phyloP scores from a whole-genome alignment of 2,329 filamentous ascomycete species.

The Cladosporium sp. region DNA sequence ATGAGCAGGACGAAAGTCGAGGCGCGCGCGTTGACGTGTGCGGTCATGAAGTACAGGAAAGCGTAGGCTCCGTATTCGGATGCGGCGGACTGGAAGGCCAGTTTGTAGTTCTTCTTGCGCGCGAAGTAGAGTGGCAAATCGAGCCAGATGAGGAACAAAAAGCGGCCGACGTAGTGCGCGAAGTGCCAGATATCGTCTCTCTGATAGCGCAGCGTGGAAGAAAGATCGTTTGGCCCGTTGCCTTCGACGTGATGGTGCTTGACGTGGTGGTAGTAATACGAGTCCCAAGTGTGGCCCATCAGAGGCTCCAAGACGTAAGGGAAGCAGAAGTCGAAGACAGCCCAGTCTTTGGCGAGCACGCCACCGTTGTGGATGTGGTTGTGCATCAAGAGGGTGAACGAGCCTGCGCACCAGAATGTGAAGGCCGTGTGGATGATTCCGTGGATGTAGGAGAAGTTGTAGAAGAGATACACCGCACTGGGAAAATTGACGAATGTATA shows the following conservation, averaged over 20 bases:
- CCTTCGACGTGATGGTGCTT: slow-evolving; percentile 82
- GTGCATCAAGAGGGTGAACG: slow-evolving; percentile 78
- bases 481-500: slow-evolving; percentile 68
- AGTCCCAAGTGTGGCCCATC: slow-evolving; percentile 82
- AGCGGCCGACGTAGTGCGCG: slow-evolving; percentile 67
- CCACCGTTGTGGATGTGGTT: slow-evolving; percentile 79
- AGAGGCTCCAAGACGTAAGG: slow-evolving; percentile 72
- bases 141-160: slow-evolving; percentile 69
- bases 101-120: slow-evolving; percentile 53
- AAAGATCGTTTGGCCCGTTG: slow-evolving; percentile 73
- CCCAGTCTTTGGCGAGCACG: slow-evolving; percentile 49
- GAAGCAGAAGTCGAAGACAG: slow-evolving; percentile 59
- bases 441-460: slow-evolving; percentile 64
- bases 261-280: slow-evolving; percentile 80
- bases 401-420: slow-evolving; percentile 64
- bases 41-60: slow-evolving; percentile 50
- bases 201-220: slow-evolving; percentile 72
- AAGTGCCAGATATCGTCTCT: slow-evolving; percentile 65
- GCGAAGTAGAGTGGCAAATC: slow-evolving; percentile 73
- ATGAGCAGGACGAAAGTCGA: slow-evolving; percentile 63
- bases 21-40: slow-evolving; percentile 48
- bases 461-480: slow-evolving; percentile 62
- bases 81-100: slow-evolving; percentile 53
- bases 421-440: slow-evolving; percentile 62
- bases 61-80: slow-evolving; percentile 60